Evolutionary conservation across 805 yeast genomes (phyloP).

Genomic region (Candida sanyiensis): DNA sequence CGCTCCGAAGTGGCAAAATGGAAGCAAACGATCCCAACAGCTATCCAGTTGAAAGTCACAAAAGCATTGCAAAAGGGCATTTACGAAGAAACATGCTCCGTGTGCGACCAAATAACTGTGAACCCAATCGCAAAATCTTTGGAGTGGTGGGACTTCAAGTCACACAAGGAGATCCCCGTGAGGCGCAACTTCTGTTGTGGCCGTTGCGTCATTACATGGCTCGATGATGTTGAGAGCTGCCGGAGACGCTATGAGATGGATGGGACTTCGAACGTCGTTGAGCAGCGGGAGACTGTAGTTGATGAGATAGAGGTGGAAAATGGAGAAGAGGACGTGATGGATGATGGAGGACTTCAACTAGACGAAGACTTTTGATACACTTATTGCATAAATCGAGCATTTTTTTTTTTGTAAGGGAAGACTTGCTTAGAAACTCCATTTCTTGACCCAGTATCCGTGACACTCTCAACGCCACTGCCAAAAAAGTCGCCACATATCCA

Average conservation of each 20-base stretch:
- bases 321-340: not conserved
- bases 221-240: conserved; percentile 17
- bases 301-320: not conserved
- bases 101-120: conserved; percentile 42
- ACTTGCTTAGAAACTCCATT: too few species aligned
- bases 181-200: conserved; percentile 52
- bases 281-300: not conserved
- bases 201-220: conserved; percentile 37
- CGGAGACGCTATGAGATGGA: conserved; percentile 2
- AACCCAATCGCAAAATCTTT: conserved; percentile 53
- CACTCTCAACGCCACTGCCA: too few species aligned
- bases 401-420: too few species aligned
- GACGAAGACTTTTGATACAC: conserved; percentile 1
- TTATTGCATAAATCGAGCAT: too few species aligned
- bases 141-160: conserved; percentile 65
- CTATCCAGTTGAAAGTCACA: conserved; percentile 41
- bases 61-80: conserved; percentile 49
- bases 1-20: conserved; percentile 49
- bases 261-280: not conserved
- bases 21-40: conserved; percentile 42
- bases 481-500: too few species aligned
- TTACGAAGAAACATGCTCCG: conserved; percentile 47
- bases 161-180: conserved; percentile 45
- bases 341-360: not conserved
- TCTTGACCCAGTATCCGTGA: too few species aligned